Percentiles rank a stretch among this genome's conserved stretches.
Conservation (phyloP, 495 filamentous ascomycete genomes). For the Xylaria grammica region DNA sequence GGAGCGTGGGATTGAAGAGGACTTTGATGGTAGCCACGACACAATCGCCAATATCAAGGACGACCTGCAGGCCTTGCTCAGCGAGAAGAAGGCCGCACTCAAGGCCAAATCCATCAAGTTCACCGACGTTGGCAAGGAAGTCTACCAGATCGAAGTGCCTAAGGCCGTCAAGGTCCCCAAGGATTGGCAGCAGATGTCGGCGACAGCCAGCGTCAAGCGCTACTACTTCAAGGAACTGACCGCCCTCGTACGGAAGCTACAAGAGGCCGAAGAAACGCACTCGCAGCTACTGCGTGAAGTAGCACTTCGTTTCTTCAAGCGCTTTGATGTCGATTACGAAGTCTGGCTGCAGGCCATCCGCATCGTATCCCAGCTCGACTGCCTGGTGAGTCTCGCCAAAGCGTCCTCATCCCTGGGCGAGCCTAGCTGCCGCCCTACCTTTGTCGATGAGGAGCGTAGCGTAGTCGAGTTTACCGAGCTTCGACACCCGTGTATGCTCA, state of each 20-base stretch:
- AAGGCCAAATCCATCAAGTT: conserved; percentile 73
- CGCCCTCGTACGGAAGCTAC: conserved; percentile 78
- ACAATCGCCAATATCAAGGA: conserved; percentile 71
- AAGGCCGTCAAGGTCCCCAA: conserved; percentile 86
- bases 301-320: conserved; percentile 77
- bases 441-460: conserved; percentile 82
- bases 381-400: conserved; percentile 88
- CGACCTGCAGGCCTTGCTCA: conserved; percentile 73
- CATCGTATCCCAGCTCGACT: conserved; percentile 91
- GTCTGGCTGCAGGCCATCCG: conserved; percentile 88
- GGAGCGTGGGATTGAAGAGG: conserved; percentile 85
- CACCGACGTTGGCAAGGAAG: conserved; percentile 92
- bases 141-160: conserved; percentile 94
- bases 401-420: conserved; percentile 81
- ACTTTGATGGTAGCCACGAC: conserved; percentile 89
- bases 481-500: conserved; percentile 91
- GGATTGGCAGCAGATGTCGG: conserved; percentile 94
- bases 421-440: conserved; percentile 85
- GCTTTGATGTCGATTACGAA: conserved; percentile 86
- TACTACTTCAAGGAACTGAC: conserved; percentile 92
- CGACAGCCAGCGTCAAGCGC: conserved; percentile 86
- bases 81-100: conserved; percentile 70
- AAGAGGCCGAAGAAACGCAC: conserved; percentile 94
- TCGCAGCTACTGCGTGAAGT: conserved; percentile 90
- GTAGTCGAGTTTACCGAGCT: conserved; percentile 90